Percentiles rank a stretch among this genome's conserved stretches.
Conservation (phyloP, 177 flowering plant genomes). For the Viscum album region DNA sequence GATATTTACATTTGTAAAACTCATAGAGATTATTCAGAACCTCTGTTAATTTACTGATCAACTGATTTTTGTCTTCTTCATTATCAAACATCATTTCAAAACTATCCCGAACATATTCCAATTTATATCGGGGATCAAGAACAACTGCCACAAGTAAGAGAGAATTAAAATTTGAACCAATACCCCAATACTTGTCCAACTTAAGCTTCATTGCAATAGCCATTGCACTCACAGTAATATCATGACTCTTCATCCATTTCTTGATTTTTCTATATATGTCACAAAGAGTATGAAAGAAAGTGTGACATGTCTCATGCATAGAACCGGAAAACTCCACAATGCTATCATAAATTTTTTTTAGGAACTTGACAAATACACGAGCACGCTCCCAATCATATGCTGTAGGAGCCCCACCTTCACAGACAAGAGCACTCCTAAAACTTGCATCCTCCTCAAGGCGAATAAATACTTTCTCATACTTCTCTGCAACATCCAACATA, state of each 20-base stretch:
- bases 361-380: neutral
- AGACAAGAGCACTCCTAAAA: neutral
- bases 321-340: neutral
- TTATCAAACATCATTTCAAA: too few species aligned
- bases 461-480: neutral
- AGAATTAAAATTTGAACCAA: neutral
- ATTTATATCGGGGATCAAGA: too few species aligned
- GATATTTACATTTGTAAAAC: too few species aligned
- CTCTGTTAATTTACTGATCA: too few species aligned
- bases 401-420: neutral
- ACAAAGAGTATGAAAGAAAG: neutral
- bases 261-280: neutral
- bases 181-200: neutral
- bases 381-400: neutral
- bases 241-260: neutral
- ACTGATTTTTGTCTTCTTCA: too few species aligned
- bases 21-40: too few species aligned
- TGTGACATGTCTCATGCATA: neutral
- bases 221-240: neutral
- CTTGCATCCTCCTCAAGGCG: neutral
- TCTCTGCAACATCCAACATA: neutral
- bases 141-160: neutral
- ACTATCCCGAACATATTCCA: too few species aligned
- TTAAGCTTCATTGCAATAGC: neutral
- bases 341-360: neutral